phyloP scores from a whole-genome alignment of 2,329 filamentous ascomycete species.

The Cytospora piceicola region DNA sequence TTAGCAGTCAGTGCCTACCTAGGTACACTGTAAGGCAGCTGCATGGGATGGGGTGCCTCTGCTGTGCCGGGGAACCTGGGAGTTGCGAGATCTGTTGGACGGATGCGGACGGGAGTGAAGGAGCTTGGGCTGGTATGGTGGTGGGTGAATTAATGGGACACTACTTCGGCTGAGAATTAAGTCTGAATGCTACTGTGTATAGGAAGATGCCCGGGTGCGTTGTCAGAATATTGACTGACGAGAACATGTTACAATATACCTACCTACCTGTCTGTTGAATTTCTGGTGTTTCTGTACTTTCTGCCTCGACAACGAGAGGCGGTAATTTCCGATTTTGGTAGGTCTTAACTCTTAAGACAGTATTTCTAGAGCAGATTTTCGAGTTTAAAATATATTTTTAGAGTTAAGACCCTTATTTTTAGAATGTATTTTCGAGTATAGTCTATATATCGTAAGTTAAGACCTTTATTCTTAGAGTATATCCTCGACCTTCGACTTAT shows the following conservation, averaged over 20 bases:
- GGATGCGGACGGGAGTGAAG: conserved; percentile 4
- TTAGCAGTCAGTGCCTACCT: background rate
- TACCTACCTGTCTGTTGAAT: background rate
- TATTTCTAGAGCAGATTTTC: too few relatives aligned
- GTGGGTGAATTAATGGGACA: background rate
- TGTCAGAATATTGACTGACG: background rate
- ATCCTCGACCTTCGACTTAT: too few relatives aligned
- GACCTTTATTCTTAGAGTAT: too few relatives aligned
- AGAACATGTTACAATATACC: background rate
- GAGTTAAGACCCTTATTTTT: too few relatives aligned
- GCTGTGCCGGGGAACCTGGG: conserved; percentile 21
- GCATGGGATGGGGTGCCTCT: background rate
- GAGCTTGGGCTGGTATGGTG: background rate
- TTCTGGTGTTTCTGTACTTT: conserved; percentile 29
- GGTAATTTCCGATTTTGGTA: too few relatives aligned
- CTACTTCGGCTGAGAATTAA: background rate
- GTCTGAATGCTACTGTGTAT: background rate
- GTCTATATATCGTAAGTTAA: too few relatives aligned
- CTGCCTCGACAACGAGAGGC: too few relatives aligned
- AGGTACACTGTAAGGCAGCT: background rate
- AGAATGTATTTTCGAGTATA: too few relatives aligned
- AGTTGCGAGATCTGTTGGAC: conserved; percentile 13
- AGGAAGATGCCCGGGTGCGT: too few relatives aligned
- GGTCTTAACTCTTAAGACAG: too few relatives aligned
- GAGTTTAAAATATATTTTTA: too few relatives aligned